Base-by-base conservation (phyloP, 495 filamentous ascomycete genomes). In the Penicillium subrubescens region DNA sequence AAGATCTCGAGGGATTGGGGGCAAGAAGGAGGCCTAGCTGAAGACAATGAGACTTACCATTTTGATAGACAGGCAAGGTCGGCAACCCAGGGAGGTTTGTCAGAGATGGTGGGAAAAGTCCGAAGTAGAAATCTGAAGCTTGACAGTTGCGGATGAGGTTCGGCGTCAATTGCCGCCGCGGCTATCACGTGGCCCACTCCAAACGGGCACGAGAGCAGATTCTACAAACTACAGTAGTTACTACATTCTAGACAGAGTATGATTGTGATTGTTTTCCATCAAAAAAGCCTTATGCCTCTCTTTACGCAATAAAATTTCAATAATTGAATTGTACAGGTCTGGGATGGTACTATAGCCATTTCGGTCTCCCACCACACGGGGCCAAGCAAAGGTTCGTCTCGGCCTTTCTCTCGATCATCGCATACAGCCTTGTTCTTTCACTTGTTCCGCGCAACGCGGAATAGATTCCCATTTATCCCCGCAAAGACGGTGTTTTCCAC, bases 11-110 rank as follows among this genome's bases (percentile, higher is more conserved):
- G 15, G 29, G 31, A 33, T n/a, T 62, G 19, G 34, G 11, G 29
- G 21, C 8, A 8, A 14, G 27, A 5, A 31, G 4, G 19, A 31
- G 59, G 33, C 56, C 43, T 58, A 15, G 23, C 35, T 44, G n/a
- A 34, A 6, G 5, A 25, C 0, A 21, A 37, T 11, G 21, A 0
- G 5, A 61, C 76, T 71, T 66, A 80, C 78, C 78, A 80, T 80
- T 57, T 50, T 79, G 67, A 70, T 59, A 48, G 62, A 61, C 59
- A 60, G 63, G 53, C 65, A 46, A 55, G 62, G 63, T 64, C 70
- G 46, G 52, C 63, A 65, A 63, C 67, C 59, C 55, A 61, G 33
- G 21, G 52, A 52, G 51, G 53, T 43, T 48, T 68, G 52, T 55
- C 44, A 65, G 53, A 60, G 62, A 60, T 63, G 61, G 66, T 66